These are phyloP conservation scores for Pyrrhoderma noxium DNA, from an alignment of 1,284 basidiomycete genomes.

Conservation along the genomic window DNA sequence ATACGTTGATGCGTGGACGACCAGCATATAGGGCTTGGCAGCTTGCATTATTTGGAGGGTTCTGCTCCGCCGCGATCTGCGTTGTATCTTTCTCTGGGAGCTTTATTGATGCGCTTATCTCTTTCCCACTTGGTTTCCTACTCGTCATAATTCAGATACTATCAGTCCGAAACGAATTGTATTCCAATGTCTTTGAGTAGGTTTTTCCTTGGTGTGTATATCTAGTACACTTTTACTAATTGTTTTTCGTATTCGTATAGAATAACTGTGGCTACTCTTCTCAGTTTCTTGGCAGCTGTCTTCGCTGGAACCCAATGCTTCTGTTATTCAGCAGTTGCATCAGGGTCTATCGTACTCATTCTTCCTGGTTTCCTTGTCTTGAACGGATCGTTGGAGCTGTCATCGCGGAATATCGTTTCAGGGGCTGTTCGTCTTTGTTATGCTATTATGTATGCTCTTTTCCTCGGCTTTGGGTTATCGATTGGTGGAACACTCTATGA, in stretches of 20 bases:
- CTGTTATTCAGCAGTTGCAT: conserved; percentile 84
- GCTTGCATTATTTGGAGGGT: conserved; percentile 70
- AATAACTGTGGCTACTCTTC: conserved; percentile 71
- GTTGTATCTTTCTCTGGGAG: conserved; percentile 66
- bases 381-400: conserved; percentile 76
- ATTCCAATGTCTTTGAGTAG: conserved; percentile 80
- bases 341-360: conserved; percentile 81
- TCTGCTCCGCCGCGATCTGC: conserved; percentile 78
- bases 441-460: conserved; percentile 71
- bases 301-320: conserved; percentile 65
- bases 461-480: conserved; percentile 78
- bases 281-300: conserved; percentile 79
- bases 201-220: conserved; percentile 25
- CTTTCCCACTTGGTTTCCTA: conserved; percentile 76
- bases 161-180: conserved; percentile 73
- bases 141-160: conserved; percentile 73
- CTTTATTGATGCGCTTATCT: conserved; percentile 73
- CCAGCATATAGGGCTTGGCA: conserved; percentile 61
- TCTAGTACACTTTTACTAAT: not conserved
- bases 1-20: conserved; percentile 66
- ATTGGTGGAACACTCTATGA: conserved; percentile 69
- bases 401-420: conserved; percentile 70
- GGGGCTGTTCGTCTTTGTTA: conserved; percentile 85
- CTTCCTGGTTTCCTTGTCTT: conserved; percentile 82
- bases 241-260: conserved; percentile 27